Evolutionary conservation across 805 yeast species (phyloP).

Genomic region (Ascoidea tarda): DNA sequence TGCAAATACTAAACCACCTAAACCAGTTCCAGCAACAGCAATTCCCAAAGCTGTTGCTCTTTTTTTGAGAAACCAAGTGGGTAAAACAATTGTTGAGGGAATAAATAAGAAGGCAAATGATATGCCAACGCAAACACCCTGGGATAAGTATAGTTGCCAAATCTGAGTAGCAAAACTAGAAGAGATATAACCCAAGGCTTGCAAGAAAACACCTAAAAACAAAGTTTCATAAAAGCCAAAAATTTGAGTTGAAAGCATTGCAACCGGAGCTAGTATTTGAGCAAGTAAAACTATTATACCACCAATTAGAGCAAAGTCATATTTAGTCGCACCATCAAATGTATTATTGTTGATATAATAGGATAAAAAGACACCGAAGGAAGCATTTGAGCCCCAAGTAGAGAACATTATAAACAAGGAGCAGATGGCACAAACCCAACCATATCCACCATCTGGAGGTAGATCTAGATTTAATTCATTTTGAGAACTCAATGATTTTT

Average conservation of each 20-base stretch:
- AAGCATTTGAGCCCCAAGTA: slow-evolving; percentile 42
- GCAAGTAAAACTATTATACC: slow-evolving; percentile 41
- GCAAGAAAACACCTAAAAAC: slow-evolving; percentile 31
- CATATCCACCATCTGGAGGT: slow-evolving; percentile 33
- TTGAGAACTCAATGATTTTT: slow-evolving; percentile 6
- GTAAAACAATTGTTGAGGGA: slow-evolving; percentile 45
- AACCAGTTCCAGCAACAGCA: slow-evolving; percentile 18
- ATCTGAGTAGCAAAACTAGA: slow-evolving; percentile 44
- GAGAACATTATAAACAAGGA: slow-evolving; percentile 19
- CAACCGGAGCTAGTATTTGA: slow-evolving; percentile 46
- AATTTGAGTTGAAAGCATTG: slow-evolving; percentile 26
- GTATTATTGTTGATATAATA: slow-evolving; percentile 26
- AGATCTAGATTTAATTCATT: neutral
- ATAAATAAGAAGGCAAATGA: slow-evolving; percentile 36
- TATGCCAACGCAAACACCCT: slow-evolving; percentile 49
- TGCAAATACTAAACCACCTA: slow-evolving; percentile 22
- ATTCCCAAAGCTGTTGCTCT: slow-evolving; percentile 29
- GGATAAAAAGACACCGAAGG: slow-evolving; percentile 39
- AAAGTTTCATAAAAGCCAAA: slow-evolving; percentile 36
- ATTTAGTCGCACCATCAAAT: slow-evolving; percentile 35
- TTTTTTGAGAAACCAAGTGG: slow-evolving; percentile 56
- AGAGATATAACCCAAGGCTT: slow-evolving; percentile 40
- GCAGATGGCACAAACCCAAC: slow-evolving; percentile 33
- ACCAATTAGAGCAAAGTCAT: slow-evolving; percentile 41
- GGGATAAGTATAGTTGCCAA: slow-evolving; percentile 59